Evolutionary conservation across 108 stramenopile species (phyloP).

Genomic region (Mediolabrus comicus): DNA sequence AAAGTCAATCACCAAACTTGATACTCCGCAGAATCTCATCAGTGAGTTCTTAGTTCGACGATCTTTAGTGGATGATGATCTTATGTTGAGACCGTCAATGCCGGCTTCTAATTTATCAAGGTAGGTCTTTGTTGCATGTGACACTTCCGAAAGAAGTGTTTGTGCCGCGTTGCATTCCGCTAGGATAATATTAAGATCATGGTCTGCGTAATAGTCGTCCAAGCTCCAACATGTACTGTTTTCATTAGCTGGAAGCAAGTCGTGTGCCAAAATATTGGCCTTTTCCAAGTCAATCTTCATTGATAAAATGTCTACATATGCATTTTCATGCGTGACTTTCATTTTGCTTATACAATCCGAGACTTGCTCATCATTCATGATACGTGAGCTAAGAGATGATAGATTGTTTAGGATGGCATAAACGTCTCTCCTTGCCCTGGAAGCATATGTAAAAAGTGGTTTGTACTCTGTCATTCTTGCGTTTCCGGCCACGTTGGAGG

Average conservation of each 20-base stretch:
- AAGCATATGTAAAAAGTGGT: slow-evolving; percentile 42
- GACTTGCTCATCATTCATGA: background rate
- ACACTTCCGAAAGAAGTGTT: slow-evolving; percentile 45
- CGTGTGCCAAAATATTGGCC: background rate
- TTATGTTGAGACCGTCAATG: background rate
- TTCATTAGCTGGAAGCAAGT: background rate
- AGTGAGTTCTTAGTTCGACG: slow-evolving; percentile 8
- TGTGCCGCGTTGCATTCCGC: slow-evolving; percentile 29
- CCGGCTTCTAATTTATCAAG: background rate
- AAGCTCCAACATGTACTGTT: slow-evolving; percentile 5
- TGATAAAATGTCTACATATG: background rate
- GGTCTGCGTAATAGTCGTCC: slow-evolving; percentile 36
- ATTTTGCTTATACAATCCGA: slow-evolving; percentile 3
- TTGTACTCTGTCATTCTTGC: slow-evolving; percentile 15
- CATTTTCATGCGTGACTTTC: slow-evolving; percentile 4
- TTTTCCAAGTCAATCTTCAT: background rate
- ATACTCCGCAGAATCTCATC: slow-evolving; percentile 2
- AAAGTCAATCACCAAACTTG: slow-evolving; percentile 5
- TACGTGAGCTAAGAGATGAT: slow-evolving; percentile 11
- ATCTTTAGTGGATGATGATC: slow-evolving; percentile 18
- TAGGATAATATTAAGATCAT: slow-evolving; percentile 28
- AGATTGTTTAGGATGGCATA: slow-evolving; percentile 11
- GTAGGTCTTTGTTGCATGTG: slow-evolving; percentile 18
- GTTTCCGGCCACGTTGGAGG: slow-evolving; percentile 2
- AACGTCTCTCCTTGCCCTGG: slow-evolving; percentile 22